Evolutionary conservation across 345 rosid genomes (phyloP).

Genomic region (Odontarrhena argentea): DNA sequence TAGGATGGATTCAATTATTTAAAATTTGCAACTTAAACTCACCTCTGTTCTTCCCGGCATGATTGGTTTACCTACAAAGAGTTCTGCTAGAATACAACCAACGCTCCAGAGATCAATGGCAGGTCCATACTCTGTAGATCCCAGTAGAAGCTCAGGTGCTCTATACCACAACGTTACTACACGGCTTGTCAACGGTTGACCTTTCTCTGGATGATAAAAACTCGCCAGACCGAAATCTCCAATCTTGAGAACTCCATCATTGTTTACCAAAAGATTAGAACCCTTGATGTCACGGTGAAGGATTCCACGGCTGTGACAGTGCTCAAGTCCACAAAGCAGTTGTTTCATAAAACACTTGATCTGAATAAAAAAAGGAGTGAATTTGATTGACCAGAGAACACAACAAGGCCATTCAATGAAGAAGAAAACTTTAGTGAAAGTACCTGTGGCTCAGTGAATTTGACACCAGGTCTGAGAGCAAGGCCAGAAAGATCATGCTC

Average conservation of each 20-base stretch:
- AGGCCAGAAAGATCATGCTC: slow-evolving; percentile 94
- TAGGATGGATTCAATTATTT: background rate
- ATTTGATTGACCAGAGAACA: slow-evolving; percentile 6
- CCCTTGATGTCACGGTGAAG: slow-evolving; percentile 95
- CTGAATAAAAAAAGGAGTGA: slow-evolving; percentile 39
- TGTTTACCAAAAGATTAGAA: slow-evolving; percentile 72
- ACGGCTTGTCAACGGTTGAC: slow-evolving; percentile 76
- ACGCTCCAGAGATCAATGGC: slow-evolving; percentile 91
- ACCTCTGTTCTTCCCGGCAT: slow-evolving; percentile 99
- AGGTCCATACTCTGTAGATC: slow-evolving; percentile 78
- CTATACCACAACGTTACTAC: slow-evolving; percentile 98
- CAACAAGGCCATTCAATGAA: background rate
- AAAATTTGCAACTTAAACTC: background rate
- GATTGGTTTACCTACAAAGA: slow-evolving; percentile 83
- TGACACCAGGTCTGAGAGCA: slow-evolving; percentile 69
- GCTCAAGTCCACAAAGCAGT: slow-evolving; percentile 74
- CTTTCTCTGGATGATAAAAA: slow-evolving; percentile 54
- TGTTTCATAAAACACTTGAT: slow-evolving; percentile 84
- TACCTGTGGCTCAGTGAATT: slow-evolving; percentile 85
- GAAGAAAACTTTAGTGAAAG: background rate
- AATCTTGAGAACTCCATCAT: slow-evolving; percentile 81
- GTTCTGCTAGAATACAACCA: slow-evolving; percentile 89
- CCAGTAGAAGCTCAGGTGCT: slow-evolving; percentile 95
- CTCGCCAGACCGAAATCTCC: slow-evolving; percentile 91
- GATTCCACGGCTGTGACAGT: slow-evolving; percentile 82